Evolutionary conservation across 768 basidiomycete genomes (phyloP), one percentile per base, ranked within the genome.

Genomic region (Mycena leptocephala): DNA sequence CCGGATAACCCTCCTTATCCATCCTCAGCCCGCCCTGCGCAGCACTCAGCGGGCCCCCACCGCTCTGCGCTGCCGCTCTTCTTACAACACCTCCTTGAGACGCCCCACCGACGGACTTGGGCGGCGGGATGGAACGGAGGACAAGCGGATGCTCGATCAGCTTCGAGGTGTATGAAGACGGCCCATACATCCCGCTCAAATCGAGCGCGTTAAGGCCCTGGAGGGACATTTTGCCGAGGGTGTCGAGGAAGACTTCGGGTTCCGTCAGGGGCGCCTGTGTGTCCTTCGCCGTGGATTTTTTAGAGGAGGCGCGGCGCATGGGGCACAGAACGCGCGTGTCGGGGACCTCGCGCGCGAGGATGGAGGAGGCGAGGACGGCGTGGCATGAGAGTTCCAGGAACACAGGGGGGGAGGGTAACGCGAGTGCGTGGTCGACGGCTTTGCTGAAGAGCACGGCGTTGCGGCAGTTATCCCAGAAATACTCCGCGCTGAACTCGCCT

Each of bases 391-490:
- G 22, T 13, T 67, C 65, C 10, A 67, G 11, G 33, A 67, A 67
- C 6, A 53, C 24, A 7, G 48, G 46, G n/a, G 48, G 4, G 11
- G 62, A 30, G 35, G 16, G 61, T 20, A 9, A 53, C 4, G 9
- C n/a, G 32, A 33, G 65, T 3, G 24, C 33, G 10, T 33, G 0
- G 1, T 16, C 6, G 14, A 67, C 48, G 1, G 65, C 65, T 5
- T 51, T n/a, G 48, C n/a, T 32, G 65, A 67, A 67, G 13, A 53
- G 48, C 8, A 67, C 65, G 6, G 28, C 20, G n/a, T 69, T 69
- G 8, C 67, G 33, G 18, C 67, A 69, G 32, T 69, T 69, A 16
- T 69, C 55, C 67, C 67, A 69, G 39, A 69, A 69, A 20, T 69
- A 69, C 0, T 41, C 18, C 16, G 67, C 13, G 13, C 53, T 69